A percentile compares a stretch with the other conserved stretches of the same genome.
These are phyloP conservation scores for Takakia lepidozioides DNA, from an alignment of 225 moss, liverwort and hornwort species.

Conservation along the genomic window DNA sequence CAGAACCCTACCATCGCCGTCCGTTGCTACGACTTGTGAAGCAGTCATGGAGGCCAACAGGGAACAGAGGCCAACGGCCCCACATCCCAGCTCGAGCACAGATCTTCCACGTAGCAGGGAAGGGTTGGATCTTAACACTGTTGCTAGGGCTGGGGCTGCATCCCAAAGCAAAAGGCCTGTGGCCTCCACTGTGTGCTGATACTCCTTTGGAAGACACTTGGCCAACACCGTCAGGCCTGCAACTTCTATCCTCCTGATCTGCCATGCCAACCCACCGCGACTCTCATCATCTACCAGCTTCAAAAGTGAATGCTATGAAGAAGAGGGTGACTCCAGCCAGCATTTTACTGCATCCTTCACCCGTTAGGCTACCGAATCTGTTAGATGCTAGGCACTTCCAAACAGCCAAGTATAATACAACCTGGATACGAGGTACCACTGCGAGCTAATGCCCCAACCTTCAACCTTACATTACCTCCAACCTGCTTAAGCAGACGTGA, in stretches of 20 bases:
- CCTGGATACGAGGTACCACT: too few species aligned
- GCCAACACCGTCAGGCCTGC: constrained; percentile 41
- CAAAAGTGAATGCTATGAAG: too few species aligned
- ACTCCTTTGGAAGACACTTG: constrained; percentile 62
- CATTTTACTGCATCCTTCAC: too few species aligned
- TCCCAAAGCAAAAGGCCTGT: constrained; percentile 97
- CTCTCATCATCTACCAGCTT: too few species aligned
- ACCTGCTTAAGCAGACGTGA: too few species aligned
- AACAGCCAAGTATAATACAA: too few species aligned
- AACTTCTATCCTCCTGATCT: constrained; percentile 46
- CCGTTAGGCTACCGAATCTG: too few species aligned
- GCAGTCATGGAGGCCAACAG: constrained; percentile 56
- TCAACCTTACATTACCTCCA: too few species aligned
- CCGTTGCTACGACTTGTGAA: constrained; percentile 53
- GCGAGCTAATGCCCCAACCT: too few species aligned
- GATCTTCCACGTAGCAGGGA: constrained; percentile 36
- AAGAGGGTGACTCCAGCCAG: too few species aligned
- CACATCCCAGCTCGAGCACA: constrained; percentile 92
- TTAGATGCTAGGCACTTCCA: too few species aligned
- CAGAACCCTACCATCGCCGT: constrained; percentile 61
- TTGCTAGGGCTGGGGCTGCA: constrained; percentile 72
- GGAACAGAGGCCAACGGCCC: constrained; percentile 84
- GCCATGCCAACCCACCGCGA: constrained; percentile 9
- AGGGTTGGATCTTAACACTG: constrained; percentile 61
- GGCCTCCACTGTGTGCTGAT: constrained; percentile 70